phyloP scores from a whole-genome alignment of 2,329 filamentous ascomycete genomes.

The Chaetomiaceae sp. region DNA sequence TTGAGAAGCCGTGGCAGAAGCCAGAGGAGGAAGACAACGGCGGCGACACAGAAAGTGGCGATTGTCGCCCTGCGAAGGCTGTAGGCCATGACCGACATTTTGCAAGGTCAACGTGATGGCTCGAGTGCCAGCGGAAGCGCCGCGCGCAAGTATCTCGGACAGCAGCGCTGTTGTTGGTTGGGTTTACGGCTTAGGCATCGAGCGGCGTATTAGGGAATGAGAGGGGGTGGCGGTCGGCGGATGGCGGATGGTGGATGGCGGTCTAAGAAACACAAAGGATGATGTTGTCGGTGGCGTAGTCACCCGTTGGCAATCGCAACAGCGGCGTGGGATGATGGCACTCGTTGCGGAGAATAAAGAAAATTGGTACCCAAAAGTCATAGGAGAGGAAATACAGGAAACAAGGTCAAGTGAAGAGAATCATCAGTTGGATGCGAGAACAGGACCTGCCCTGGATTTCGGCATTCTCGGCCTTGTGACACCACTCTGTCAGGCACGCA shows the following conservation, averaged over 20 bases:
- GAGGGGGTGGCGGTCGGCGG: no score
- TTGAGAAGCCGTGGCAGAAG: conserved; percentile 54
- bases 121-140: background rate
- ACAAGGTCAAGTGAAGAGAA: background rate
- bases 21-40: conserved; percentile 46
- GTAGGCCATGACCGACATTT: conserved; percentile 10
- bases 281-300: background rate
- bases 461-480: background rate
- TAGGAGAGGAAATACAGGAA: background rate
- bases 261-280: background rate
- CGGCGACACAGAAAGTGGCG: conserved; percentile 28
- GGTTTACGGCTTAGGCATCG: background rate
- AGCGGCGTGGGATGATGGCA: background rate
- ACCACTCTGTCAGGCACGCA: conserved; percentile 1
- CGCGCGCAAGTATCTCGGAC: background rate
- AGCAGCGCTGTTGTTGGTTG: background rate
- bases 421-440: background rate
- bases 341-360: background rate
- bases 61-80: conserved; percentile 44
- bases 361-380: background rate
- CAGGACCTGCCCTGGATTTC: background rate
- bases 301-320: background rate
- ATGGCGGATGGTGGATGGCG: background rate
- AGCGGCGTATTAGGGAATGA: background rate
- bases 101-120: background rate